phyloP scores from a whole-genome alignment of 345 rosid species.

The Dimocarpus longan region DNA sequence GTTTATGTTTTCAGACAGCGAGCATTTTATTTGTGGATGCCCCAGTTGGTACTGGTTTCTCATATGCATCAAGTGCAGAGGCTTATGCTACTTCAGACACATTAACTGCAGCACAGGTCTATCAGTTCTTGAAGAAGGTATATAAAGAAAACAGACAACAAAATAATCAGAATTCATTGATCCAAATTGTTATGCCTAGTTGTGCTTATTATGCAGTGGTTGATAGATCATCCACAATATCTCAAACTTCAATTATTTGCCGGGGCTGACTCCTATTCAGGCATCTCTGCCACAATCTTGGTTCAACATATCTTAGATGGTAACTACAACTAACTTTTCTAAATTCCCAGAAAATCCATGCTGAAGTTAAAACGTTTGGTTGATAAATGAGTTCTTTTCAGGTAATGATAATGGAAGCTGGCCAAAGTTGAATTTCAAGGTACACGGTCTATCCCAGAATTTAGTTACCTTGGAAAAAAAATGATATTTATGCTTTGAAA shows the following conservation, averaged over 20 bases:
- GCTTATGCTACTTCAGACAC: constrained; percentile 34
- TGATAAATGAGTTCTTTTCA: constrained; percentile 1
- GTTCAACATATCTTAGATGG: constrained; percentile 36
- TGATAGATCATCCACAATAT: constrained; percentile 36
- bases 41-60: constrained; percentile 41
- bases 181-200: too few relatives aligned
- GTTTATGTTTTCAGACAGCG: not conserved
- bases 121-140: constrained; percentile 33
- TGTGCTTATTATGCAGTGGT: constrained; percentile 27
- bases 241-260: constrained; percentile 27
- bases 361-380: not conserved
- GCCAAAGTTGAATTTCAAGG: constrained; percentile 36
- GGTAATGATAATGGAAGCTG: constrained; percentile 20
- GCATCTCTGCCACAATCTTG: constrained; percentile 31
- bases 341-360: not conserved
- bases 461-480: too few relatives aligned
- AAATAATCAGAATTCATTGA: too few relatives aligned
- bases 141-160: not conserved
- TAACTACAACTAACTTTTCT: not conserved
- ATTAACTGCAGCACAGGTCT: constrained; percentile 23
- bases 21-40: constrained; percentile 33
- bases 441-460: not conserved
- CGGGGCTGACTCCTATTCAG: constrained; percentile 49
- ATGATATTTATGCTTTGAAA: not conserved
- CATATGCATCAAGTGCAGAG: constrained; percentile 27